Base-by-base conservation (phyloP, 352 stramenopile species). In the Achlya hypogyna region DNA sequence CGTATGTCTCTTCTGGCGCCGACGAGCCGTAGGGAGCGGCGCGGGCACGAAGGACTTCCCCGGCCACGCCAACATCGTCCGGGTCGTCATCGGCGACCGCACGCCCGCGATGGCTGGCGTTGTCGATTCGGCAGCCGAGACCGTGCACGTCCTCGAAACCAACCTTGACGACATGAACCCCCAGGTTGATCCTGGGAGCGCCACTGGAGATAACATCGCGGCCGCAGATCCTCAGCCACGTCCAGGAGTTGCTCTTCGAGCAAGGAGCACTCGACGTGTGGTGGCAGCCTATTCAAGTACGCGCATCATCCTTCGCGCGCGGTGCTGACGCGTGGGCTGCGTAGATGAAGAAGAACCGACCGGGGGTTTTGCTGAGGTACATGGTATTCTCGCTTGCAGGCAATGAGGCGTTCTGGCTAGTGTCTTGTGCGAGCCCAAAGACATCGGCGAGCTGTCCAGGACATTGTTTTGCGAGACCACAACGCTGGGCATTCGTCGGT, bases 121-220 rank as follows among this genome's bases (percentile, higher is more conserved):
- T 5, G 85, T 96, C 16, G 75, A 84, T 9, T 79, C 94, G 29
- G 86, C 86, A 42, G 76, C 69, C n/a, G 79, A 91, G 49, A 70
- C 79, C 63, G 76, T 96, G 23, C 74, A 82, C 27, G 76, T 96
- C 34, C 72, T 97, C 40, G 87, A 97, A 74, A 91, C 87, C 60
- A 96, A 96, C 70, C 43, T 97, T 60, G 90, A 97, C 76, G 90
- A 97, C 73, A 76, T 96, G 64, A 96, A 92, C 53, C 85, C 85
- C 25, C 85, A 94, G 71, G 76, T 67, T 42, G 34, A 16, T 42
- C 6, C 14, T n/a, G n/a, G n/a, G n/a, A n/a, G n/a, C n/a, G n/a
- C n/a, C n/a, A n/a, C n/a, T n/a, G n/a, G n/a, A n/a, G n/a, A 71
- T 4, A 65, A 45, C 29, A 72, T n/a, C n/a, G n/a, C n/a, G n/a